These are phyloP conservation scores for Straminergon stramineum DNA, from an alignment of 225 moss, liverwort and hornwort genomes.

Conservation along the genomic window DNA sequence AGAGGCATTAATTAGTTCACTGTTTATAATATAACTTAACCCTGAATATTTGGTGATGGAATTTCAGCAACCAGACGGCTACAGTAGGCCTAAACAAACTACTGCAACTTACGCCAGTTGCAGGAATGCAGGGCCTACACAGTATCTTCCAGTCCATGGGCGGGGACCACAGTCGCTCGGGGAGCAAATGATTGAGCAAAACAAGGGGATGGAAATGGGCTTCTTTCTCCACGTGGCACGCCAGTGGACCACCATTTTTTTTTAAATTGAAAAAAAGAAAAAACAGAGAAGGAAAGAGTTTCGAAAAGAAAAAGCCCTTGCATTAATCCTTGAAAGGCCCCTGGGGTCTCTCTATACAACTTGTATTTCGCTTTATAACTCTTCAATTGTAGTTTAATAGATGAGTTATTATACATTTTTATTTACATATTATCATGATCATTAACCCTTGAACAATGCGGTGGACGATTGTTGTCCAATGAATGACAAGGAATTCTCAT, in stretches of 20 bases:
- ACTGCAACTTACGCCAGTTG: too few species aligned
- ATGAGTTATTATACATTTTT: too few species aligned
- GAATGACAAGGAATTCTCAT: too few species aligned
- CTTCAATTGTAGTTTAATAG: too few species aligned
- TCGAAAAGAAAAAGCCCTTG: not conserved
- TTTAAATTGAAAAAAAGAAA: not conserved
- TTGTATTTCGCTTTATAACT: too few species aligned
- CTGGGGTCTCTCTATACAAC: too few species aligned
- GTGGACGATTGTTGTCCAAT: too few species aligned
- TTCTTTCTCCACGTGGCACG: not conserved
- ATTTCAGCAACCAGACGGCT: not conserved
- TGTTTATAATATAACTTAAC: not conserved
- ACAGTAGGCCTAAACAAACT: too few species aligned
- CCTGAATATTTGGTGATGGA: not conserved
- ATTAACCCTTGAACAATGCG: too few species aligned
- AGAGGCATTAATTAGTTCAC: too few species aligned
- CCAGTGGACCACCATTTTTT: not conserved
- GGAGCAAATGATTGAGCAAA: slow-evolving; percentile 9
- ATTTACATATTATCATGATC: too few species aligned
- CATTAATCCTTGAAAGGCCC: too few species aligned
- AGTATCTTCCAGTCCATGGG: not conserved
- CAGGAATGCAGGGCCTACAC: not conserved
- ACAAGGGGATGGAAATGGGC: not conserved
- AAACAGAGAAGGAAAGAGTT: not conserved
- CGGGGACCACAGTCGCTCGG: not conserved